phyloP scores from a whole-genome alignment of 805 yeast species.

The Candida insectorum region DNA sequence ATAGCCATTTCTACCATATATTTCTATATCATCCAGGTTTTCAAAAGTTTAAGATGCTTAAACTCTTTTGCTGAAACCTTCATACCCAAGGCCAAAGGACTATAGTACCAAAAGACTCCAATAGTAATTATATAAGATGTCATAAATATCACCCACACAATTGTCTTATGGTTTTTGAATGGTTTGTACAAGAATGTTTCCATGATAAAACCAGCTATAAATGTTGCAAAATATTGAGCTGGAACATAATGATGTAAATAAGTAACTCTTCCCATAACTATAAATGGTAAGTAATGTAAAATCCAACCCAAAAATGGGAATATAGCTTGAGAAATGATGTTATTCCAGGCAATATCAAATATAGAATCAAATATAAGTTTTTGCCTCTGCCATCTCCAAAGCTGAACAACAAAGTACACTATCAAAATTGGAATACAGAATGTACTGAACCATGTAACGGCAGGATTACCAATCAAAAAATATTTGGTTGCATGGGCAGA shows the following conservation, averaged over 20 bases:
- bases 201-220: slow-evolving; percentile 60
- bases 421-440: slow-evolving; percentile 19
- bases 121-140: slow-evolving; percentile 48
- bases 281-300: slow-evolving; percentile 38
- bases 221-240: slow-evolving; percentile 59
- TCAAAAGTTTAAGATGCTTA: slow-evolving; percentile 28
- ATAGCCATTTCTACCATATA: too few relatives aligned
- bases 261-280: slow-evolving; percentile 42
- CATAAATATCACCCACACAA: slow-evolving; percentile 32
- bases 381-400: slow-evolving; percentile 34
- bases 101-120: slow-evolving; percentile 56
- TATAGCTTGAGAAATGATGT: slow-evolving; percentile 26
- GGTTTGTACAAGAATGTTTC: slow-evolving; percentile 32
- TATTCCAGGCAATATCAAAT: slow-evolving; percentile 26
- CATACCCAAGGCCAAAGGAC: slow-evolving; percentile 84
- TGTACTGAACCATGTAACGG: slow-evolving; percentile 61
- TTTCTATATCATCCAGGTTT: slow-evolving; percentile 18
- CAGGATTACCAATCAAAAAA: slow-evolving; percentile 73
- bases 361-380: slow-evolving; percentile 13
- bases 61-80: slow-evolving; percentile 27
- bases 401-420: slow-evolving; percentile 15
- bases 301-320: slow-evolving; percentile 39
- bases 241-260: slow-evolving; percentile 45
- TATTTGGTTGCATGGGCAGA: slow-evolving; percentile 54
- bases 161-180: slow-evolving; percentile 12